Evolutionary conservation across 768 basidiomycete genomes (phyloP).

Genomic region (Ramaria sp.): DNA sequence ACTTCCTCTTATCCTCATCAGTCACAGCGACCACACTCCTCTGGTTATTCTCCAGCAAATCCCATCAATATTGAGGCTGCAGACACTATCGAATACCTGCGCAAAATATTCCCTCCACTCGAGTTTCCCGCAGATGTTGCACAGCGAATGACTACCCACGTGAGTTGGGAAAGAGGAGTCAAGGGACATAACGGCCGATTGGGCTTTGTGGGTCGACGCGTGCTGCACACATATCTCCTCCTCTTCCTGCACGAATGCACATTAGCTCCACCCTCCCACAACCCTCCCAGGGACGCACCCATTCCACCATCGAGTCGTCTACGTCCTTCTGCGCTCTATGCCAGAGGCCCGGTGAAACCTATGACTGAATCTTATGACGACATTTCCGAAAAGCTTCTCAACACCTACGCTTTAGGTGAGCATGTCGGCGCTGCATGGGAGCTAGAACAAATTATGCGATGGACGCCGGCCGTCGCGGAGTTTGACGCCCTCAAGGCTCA

Average conservation of each 20-base stretch:
- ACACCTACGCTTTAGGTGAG: conserved; percentile 64
- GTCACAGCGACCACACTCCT: not conserved
- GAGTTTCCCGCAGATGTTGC: conserved; percentile 64
- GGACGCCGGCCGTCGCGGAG: conserved; percentile 48
- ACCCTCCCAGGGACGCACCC: conserved; percentile 6
- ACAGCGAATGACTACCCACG: conserved; percentile 65
- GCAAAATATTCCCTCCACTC: conserved; percentile 51
- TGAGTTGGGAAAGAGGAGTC: conserved; percentile 54
- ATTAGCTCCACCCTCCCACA: not conserved
- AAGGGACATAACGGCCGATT: conserved; percentile 64
- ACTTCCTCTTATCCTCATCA: not conserved
- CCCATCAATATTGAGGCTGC: conserved; percentile 7
- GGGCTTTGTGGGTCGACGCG: conserved; percentile 68
- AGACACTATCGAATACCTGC: conserved; percentile 39
- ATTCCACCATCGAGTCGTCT: conserved; percentile 6
- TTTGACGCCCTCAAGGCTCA: conserved; percentile 19
- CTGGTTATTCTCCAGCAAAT: not conserved
- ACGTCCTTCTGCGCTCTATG: conserved; percentile 1
- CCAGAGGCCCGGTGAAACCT: conserved; percentile 27
- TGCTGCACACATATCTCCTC: conserved; percentile 63
- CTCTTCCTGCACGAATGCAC: conserved; percentile 43
- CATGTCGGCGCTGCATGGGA: conserved; percentile 68
- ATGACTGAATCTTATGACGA: conserved; percentile 43
- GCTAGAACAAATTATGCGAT: conserved; percentile 60
- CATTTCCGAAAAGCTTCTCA: conserved; percentile 44